phyloP scores from a whole-genome alignment of 2,329 filamentous ascomycete species.

The Ilyonectria robusta region DNA sequence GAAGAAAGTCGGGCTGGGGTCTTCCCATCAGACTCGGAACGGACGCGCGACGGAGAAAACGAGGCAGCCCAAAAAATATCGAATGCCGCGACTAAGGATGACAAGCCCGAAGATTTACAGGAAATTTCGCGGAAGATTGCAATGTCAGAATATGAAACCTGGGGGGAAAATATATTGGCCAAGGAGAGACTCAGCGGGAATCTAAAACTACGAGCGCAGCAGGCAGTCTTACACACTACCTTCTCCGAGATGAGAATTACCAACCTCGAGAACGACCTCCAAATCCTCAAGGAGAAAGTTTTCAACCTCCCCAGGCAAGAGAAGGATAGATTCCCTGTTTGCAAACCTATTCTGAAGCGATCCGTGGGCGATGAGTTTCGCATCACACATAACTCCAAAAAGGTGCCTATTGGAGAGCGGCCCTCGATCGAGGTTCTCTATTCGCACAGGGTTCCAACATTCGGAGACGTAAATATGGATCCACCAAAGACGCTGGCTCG shows the following conservation, averaged over 20 bases:
- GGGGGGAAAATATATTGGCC: background rate
- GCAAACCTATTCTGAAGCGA: background rate
- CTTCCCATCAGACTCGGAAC: background rate
- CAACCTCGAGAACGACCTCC: slow-evolving; percentile 16
- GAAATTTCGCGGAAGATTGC: background rate
- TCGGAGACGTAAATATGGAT: background rate
- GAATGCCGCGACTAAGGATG: background rate
- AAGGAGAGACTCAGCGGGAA: slow-evolving; percentile 1
- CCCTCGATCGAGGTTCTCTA: slow-evolving; percentile 3
- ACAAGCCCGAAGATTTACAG: background rate
- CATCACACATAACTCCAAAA: background rate
- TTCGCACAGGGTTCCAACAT: background rate
- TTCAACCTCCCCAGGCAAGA: background rate
- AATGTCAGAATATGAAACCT: background rate
- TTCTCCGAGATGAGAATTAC: slow-evolving; percentile 19
- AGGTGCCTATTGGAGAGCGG: background rate
- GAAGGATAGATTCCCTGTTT: background rate
- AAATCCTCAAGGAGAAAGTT: background rate
- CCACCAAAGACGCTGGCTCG: background rate
- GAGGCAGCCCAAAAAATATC: background rate
- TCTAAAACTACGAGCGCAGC: slow-evolving; percentile 13
- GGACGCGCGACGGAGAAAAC: background rate
- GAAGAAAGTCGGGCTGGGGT: background rate
- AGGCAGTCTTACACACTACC: slow-evolving; percentile 10
- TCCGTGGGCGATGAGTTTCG: slow-evolving; percentile 5